Evolutionary conservation across 306 rosid species (phyloP), one percentile per base, ranked within the genome.

Genomic region (Medicago arabica): DNA sequence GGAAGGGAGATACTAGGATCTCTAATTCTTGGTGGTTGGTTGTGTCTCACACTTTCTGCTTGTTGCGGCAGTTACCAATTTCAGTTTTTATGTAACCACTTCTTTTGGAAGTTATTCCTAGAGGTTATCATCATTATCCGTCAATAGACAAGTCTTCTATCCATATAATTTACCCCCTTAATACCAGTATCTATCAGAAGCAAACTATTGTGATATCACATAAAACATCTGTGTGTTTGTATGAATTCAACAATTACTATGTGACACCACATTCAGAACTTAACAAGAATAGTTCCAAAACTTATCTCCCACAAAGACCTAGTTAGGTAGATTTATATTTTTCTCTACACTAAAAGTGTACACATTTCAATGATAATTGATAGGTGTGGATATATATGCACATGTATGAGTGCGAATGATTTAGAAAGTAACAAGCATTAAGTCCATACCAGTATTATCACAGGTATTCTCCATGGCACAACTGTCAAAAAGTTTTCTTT

Each of bases 401-500:
- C 46, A 58, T 19, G 36, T 12, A 50, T 21, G 66, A 40, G 38
- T 47, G 49, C 39, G 44, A 6, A 49, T 53, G 74, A 47, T 40
- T 53, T 15, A 72, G 75, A 74, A 74, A 69, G 62, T 62, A 61
- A 74, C 65, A 38, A 71, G 59, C 60, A 76, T 59, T 31, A 65
- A 65, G 44, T 65, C 36, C 85, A 71, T 85, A 90, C 96, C 92
- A 38, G 72, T 81, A 70, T 53, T 74, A 71, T 77, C 73, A 18
- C 81, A 58, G 39, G 69, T 15, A 63, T 77, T 80, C 76, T 73
- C 83, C 76, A 72, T 78, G 13, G 74, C 80, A 75, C 75, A 54
- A 78, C 78, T 72, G 74, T 80, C 74, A 6, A 43, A 61, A 54
- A 84, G 38, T 78, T 82, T 84, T 80, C 86, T 87, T 82, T 85